Evolutionary conservation across 2,329 filamentous ascomycete genomes (phyloP).

Genomic region (Alternaria solani): DNA sequence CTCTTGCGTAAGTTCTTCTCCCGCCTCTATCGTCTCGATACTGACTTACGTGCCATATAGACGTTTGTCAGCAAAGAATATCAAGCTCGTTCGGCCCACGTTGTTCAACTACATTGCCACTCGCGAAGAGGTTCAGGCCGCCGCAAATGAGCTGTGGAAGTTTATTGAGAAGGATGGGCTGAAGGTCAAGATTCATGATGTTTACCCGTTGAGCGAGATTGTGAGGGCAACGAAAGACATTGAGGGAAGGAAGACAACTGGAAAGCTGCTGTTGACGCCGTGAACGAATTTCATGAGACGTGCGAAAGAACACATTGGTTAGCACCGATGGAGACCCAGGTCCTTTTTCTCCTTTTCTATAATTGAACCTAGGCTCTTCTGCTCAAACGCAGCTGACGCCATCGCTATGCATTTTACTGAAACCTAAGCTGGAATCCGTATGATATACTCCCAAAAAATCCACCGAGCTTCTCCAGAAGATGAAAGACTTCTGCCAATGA

Average conservation of each 20-base stretch:
- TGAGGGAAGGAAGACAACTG: slow-evolving; percentile 81
- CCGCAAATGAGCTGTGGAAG: slow-evolving; percentile 75
- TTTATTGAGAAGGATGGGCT: slow-evolving; percentile 74
- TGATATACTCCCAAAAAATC: background rate
- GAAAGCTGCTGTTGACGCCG: slow-evolving; percentile 79
- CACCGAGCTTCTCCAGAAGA: background rate
- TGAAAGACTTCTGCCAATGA: background rate
- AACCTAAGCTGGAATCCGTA: background rate
- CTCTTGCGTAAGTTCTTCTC: slow-evolving; percentile 63
- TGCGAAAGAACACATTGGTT: background rate
- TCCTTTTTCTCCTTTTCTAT: background rate
- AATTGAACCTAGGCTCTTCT: background rate
- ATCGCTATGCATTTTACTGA: background rate
- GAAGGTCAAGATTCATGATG: slow-evolving; percentile 76
- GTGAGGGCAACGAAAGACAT: slow-evolving; percentile 76
- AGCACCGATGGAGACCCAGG: background rate
- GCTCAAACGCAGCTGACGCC: background rate
- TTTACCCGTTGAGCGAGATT: slow-evolving; percentile 78
- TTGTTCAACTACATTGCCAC: slow-evolving; percentile 70
- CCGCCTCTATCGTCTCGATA: background rate
- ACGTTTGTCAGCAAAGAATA: slow-evolving; percentile 74
- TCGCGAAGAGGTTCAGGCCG: slow-evolving; percentile 73
- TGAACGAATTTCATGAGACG: background rate
- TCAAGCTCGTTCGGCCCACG: slow-evolving; percentile 77
- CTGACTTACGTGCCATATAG: slow-evolving; percentile 33